phyloP scores from a whole-genome alignment of 2,329 filamentous ascomycete genomes.

The Epichloe brachyelytri region DNA sequence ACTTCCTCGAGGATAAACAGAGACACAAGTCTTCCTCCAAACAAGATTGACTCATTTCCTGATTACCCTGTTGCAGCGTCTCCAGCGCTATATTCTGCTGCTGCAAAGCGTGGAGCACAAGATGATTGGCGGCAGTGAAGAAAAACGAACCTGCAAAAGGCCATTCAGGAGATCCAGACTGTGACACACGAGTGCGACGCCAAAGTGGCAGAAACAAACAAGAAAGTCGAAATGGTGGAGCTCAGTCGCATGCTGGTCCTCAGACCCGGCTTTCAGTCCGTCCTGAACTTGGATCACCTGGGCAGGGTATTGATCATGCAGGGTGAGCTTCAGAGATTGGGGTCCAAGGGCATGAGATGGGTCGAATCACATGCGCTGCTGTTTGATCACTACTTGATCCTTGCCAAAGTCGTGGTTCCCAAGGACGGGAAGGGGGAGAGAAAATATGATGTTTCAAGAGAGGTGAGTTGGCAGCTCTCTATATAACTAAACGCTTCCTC shows the following conservation, averaged over 20 bases:
- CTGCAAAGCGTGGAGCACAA: slow-evolving; percentile 74
- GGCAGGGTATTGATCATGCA: slow-evolving; percentile 80
- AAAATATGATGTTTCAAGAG: slow-evolving; percentile 88
- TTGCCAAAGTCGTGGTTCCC: slow-evolving; percentile 65
- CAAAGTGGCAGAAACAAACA: slow-evolving; percentile 82
- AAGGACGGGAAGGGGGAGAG: slow-evolving; percentile 61
- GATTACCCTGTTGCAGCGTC: slow-evolving; percentile 81
- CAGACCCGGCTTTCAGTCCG: slow-evolving; percentile 74
- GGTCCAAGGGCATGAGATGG: slow-evolving; percentile 81
- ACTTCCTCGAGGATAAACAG: slow-evolving; percentile 71
- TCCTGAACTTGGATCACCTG: slow-evolving; percentile 88
- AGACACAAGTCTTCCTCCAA: slow-evolving; percentile 69
- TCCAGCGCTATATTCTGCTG: slow-evolving; percentile 81
- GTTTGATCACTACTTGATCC: slow-evolving; percentile 91
- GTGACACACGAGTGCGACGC: slow-evolving; percentile 86
- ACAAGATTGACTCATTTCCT: slow-evolving; percentile 87
- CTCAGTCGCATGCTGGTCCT: slow-evolving; percentile 72
- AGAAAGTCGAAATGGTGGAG: slow-evolving; percentile 81
- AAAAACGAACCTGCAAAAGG: slow-evolving; percentile 69
- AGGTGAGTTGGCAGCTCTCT: slow-evolving; percentile 35
- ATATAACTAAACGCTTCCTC: too few relatives aligned
- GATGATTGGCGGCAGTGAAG: slow-evolving; percentile 72
- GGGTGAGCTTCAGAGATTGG: slow-evolving; percentile 80
- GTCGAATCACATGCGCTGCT: slow-evolving; percentile 87
- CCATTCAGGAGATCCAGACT: slow-evolving; percentile 81